Base-by-base conservation (phyloP, 2,329 filamentous ascomycete genomes). In the Huntiella bhutanensis region DNA sequence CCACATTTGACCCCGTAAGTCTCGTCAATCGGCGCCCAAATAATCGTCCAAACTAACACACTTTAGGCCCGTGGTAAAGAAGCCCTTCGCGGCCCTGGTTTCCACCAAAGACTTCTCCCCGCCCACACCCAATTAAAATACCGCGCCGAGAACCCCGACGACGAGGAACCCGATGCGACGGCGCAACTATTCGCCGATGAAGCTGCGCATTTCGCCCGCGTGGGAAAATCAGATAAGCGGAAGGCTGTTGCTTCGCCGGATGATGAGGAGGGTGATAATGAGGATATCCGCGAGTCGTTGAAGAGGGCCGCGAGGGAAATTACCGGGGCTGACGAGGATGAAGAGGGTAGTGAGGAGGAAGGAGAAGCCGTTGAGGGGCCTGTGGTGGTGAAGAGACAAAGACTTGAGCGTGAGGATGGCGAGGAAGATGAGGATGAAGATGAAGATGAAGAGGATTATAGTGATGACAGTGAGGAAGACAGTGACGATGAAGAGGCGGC, bases 111-210 rank as follows among this genome's bases (percentile, higher is more conserved):
- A 55, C 80, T 96, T 12, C 78, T 95, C 11, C 88, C 91, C 33
- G 91, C 91, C 32, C 82, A 98, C 62, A 96, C 84, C 10, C 79
- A 84, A 53, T 78, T 98, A 58, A 98, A 98, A 66, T 82, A 80
- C 59, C 76, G 85, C 68, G 80, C 80, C 32, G 61, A 62, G 43
- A 85, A 92, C 53, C 59, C 65, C 41, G 63, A 71, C 53, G 40
- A 33, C 17, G 65, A 71, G 49, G 50, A 58, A 46, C 83, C 82
- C 58, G 88, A 98, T 60, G 73, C 98, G 45, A 80, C 85, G 55
- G 81, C 86, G 41, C 87, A 98, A 64, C 77, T 98, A 32, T 71
- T 96, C 49, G 77, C 80, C 53, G 88, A 87, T 40, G 91, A 98
- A 64, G 79, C 82, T 46, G 79, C 78, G 15, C 82, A 95, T 66